Conservation (phyloP, 768 basidiomycete species). For the Mycena filopes region DNA sequence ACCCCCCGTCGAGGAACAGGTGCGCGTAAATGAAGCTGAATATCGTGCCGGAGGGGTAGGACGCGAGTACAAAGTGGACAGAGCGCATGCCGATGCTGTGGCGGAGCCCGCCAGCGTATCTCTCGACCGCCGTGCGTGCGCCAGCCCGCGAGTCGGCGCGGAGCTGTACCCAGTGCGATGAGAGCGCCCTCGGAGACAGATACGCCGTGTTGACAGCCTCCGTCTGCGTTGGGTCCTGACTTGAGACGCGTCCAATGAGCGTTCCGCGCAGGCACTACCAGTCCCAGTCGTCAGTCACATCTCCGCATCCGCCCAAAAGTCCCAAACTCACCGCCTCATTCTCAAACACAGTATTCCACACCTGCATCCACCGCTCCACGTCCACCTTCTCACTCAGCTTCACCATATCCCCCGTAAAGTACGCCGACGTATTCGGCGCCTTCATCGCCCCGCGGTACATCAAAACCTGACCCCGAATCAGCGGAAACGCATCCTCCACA, state of each 20-base stretch:
- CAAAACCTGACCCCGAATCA: constrained; percentile 4
- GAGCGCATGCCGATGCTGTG: constrained; percentile 11
- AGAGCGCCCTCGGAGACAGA: constrained; percentile 2
- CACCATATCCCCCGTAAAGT: constrained; percentile 1
- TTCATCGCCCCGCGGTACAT: constrained; percentile 12
- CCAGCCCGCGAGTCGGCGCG: not conserved
- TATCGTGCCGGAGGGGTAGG: constrained; percentile 5
- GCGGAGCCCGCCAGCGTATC: not conserved
- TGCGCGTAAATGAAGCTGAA: constrained; percentile 8
- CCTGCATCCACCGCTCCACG: constrained; percentile 10
- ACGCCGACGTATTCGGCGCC: constrained; percentile 5
- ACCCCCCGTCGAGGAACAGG: constrained; percentile 5
- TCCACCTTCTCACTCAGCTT: constrained; percentile 2
- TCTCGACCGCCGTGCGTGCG: not conserved
- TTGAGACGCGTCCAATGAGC: constrained; percentile 4
- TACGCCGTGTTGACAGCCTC: constrained; percentile 15
- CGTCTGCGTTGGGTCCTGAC: constrained; percentile 5
- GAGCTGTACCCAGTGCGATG: constrained; percentile 8
- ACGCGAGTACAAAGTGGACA: constrained; percentile 1
- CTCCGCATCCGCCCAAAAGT: not conserved
- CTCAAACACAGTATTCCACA: constrained; percentile 12
- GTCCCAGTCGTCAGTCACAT: not conserved
- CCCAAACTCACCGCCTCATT: constrained; percentile 10
- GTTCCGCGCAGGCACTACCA: constrained; percentile 11
- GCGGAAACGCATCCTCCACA: constrained; percentile 15